These are phyloP conservation scores for Spirogloea muscicola DNA, from an alignment of 139 green algal species.

Conservation along the genomic window DNA sequence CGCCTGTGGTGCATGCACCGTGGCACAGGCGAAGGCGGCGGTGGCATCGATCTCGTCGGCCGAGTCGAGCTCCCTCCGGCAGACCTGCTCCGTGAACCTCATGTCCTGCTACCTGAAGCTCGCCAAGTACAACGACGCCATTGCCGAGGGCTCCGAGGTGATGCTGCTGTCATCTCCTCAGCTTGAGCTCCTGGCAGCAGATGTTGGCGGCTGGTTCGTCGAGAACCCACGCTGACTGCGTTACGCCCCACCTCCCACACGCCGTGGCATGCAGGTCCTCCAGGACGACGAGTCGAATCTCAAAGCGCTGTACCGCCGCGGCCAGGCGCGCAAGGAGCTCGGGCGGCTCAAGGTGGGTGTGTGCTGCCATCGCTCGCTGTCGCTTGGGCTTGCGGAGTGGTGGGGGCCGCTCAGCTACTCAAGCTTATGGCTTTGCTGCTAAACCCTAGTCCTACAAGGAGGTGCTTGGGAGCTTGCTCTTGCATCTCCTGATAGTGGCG, in stretches of 20 bases:
- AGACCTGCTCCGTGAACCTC: constrained; percentile 38
- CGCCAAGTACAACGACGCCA: constrained; percentile 26
- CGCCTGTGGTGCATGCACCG: too few species aligned
- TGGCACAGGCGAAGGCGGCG: constrained; percentile 46
- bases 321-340: constrained; percentile 38
- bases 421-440: too few species aligned
- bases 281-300: constrained; percentile 20
- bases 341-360: constrained; percentile 29
- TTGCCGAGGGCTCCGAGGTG: constrained; percentile 40
- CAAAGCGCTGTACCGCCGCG: constrained; percentile 41
- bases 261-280: constrained; percentile 35
- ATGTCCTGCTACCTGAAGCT: constrained; percentile 51
- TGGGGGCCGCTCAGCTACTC: too few species aligned
- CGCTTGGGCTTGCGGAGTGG: too few species aligned
- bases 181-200: too few species aligned
- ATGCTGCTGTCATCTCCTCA: too few species aligned
- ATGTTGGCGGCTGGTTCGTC: too few species aligned
- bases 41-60: constrained; percentile 9
- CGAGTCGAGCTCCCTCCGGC: constrained; percentile 11
- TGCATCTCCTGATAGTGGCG: too few species aligned
- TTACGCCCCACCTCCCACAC: too few species aligned
- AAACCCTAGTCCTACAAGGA: too few species aligned
- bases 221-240: too few species aligned
- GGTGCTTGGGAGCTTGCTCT: too few species aligned
- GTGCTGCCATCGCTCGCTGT: neutral